Percentiles rank a stretch among this genome's conserved stretches.
phyloP scores from a whole-genome alignment of 345 rosid species.

The Camelina hispida region DNA sequence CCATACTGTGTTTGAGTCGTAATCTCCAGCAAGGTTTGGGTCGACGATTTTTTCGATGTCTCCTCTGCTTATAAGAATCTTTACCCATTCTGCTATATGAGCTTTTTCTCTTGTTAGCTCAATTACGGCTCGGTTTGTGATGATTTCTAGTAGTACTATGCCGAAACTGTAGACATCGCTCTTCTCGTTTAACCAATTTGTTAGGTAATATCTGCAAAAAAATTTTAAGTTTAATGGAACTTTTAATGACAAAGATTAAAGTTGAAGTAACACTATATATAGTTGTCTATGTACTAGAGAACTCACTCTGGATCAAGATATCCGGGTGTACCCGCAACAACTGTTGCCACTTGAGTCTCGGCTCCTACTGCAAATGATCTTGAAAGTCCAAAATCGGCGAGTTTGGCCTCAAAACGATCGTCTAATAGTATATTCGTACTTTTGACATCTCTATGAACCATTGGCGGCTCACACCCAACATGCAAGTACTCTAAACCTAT shows the following conservation, averaged over 20 bases:
- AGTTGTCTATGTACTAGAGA: not conserved
- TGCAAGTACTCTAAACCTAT: slow-evolving; percentile 54
- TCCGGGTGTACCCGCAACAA: slow-evolving; percentile 44
- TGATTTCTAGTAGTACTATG: slow-evolving; percentile 48
- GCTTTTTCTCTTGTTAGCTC: slow-evolving; percentile 30
- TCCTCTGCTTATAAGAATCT: slow-evolving; percentile 25
- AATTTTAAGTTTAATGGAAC: too few relatives aligned
- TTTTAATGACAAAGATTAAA: not conserved
- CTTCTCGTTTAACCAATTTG: slow-evolving; percentile 49
- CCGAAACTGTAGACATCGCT: slow-evolving; percentile 59
- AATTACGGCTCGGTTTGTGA: slow-evolving; percentile 46
- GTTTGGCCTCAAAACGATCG: slow-evolving; percentile 50
- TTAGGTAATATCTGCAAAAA: slow-evolving; percentile 44
- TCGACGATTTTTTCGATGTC: slow-evolving; percentile 34
- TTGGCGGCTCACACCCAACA: slow-evolving; percentile 54
- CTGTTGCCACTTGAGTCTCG: slow-evolving; percentile 39
- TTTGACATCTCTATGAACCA: slow-evolving; percentile 57
- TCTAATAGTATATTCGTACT: slow-evolving; percentile 50
- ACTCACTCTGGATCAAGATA: slow-evolving; percentile 60
- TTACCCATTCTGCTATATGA: slow-evolving; percentile 42
- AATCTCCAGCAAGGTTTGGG: slow-evolving; percentile 31
- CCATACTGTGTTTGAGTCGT: slow-evolving; percentile 32
- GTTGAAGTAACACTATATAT: not conserved
- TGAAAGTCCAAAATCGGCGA: slow-evolving; percentile 58
- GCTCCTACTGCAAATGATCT: slow-evolving; percentile 41